phyloP scores from a whole-genome alignment of 495 filamentous ascomycete species.

The Hypoxylon lienhwacheense region DNA sequence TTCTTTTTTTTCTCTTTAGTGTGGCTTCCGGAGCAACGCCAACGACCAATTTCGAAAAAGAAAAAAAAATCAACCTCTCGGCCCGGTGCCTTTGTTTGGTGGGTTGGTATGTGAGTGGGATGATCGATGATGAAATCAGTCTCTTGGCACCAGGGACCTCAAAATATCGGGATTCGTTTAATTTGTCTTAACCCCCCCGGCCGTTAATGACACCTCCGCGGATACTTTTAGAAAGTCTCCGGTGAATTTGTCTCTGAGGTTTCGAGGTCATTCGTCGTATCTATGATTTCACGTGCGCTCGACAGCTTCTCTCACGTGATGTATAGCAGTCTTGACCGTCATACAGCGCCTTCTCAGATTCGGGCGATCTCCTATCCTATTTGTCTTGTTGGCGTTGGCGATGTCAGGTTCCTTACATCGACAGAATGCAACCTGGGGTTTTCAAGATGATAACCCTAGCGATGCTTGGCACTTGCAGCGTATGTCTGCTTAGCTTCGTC shows the following conservation, averaged over 20 bases:
- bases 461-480: not conserved
- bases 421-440: too few species aligned
- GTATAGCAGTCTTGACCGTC: not conserved
- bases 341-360: not conserved
- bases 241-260: constrained; percentile 4
- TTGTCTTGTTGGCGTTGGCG: not conserved
- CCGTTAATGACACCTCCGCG: constrained; percentile 11
- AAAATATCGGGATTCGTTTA: constrained; percentile 26
- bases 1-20: constrained; percentile 4
- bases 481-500: not conserved
- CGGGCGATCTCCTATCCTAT: not conserved
- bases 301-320: constrained; percentile 16
- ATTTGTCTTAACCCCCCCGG: constrained; percentile 21
- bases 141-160: constrained; percentile 28
- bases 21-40: constrained; percentile 6
- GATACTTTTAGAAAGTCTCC: not conserved
- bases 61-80: too few species aligned
- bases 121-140: constrained; percentile 15
- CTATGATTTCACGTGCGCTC: constrained; percentile 4
- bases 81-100: constrained; percentile 33
- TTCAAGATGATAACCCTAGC: too few species aligned
- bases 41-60: constrained; percentile 26
- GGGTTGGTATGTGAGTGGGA: constrained; percentile 23
- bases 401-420: not conserved
- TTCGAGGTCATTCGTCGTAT: constrained; percentile 6